Evolutionary conservation across 495 filamentous ascomycete species (phyloP), one percentile per base, ranked within the genome.

Genomic region (Mycothermus thermophilus): DNA sequence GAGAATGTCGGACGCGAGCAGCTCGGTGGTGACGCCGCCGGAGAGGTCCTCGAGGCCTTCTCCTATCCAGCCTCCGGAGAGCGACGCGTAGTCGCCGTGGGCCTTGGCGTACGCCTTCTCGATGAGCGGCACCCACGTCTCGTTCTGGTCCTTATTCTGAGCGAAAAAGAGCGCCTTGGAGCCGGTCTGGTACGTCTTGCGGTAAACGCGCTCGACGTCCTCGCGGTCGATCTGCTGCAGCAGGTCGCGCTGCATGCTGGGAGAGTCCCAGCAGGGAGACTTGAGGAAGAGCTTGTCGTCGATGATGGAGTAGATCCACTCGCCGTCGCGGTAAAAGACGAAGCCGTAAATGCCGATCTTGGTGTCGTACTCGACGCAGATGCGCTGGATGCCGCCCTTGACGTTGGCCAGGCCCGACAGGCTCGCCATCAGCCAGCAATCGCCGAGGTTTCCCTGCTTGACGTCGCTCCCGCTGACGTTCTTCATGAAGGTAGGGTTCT

Each of bases 61-160:
- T 5, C 83, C 83, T 25, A 84, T 82, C 60, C 79, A 88, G 2
- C 87, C 87, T 11, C 84, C 84, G 16, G 84, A 70, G 27, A 94
- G 79, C 0, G 82, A 74, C 10, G 69, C 70, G 44, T 78, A 93
- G 48, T 90, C 64, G 8, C 85, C 85, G 47, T 96, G 88, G 8
- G 85, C 86, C 54, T 96, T 96, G 22, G 88, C 88, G 51, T 88
- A 96, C 0, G 88, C 88, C 55, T 96, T 96, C 51, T 95, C 88
- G 1, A 95, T 67, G 23, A 95, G 62, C 0, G 90, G 83, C 14
- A 95, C 69, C 88, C 88, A 96, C 2, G 86, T 96, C 55, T 96
- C 88, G 50, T 90, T 88, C 35, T 79, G 71, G 48, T 86, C 79
- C 38, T 75, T 74, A 60, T 80, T 87, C 44, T 86, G 81, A 1